Evolutionary conservation across 176 grass and related monocot species (phyloP), one percentile per base, ranked within the genome.

Genomic region (Lolium perenne): DNA sequence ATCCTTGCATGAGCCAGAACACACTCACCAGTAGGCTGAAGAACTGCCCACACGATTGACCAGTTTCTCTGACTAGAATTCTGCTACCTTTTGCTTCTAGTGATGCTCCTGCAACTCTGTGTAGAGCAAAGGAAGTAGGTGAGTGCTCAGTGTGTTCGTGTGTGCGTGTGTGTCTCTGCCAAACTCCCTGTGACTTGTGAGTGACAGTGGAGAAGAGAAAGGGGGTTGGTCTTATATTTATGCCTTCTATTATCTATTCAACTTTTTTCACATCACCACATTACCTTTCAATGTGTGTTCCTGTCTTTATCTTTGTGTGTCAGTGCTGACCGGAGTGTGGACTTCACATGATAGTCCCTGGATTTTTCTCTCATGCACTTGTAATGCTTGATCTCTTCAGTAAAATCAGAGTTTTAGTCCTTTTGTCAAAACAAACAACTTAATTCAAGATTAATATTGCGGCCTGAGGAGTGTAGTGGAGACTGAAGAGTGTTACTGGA

Each of bases 171-270:
- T 5, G 10, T 76, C 56, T 13, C 25, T 26, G 56, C 21, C 71
- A 9, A 84, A 23, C 59, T 38, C 50, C 8, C 4, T n/a, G 29
- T 21, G 58, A 43, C 23, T 18, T 22, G 3, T 18, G 18, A 78
- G 74, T 79, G 81, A 71, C 58, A 80, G 41, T 20, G 38, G 53
- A 26, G 10, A 29, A 77, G 63, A 83, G 67, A 8, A 57, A 14
- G 35, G n/a, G n/a, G 49, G 51, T 38, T 81, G 86, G 81, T 91
- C 68, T 54, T 29, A 40, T 87, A 91, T 91, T 87, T 91, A 84
- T 84, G 58, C 25, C 38, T 1, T 48, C 26, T n/a, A 58, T 86
- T 73, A 10, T 10, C 46, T 59, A 22, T 45, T 61, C 58, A 69
- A 2, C 59, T 15, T 87, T 85, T 62, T 75, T 84, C 75, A 74